Evolutionary conservation across 1,284 basidiomycete genomes (phyloP), one percentile per base, ranked within the genome.

Genomic region (Melampsora abietis-canadensis): DNA sequence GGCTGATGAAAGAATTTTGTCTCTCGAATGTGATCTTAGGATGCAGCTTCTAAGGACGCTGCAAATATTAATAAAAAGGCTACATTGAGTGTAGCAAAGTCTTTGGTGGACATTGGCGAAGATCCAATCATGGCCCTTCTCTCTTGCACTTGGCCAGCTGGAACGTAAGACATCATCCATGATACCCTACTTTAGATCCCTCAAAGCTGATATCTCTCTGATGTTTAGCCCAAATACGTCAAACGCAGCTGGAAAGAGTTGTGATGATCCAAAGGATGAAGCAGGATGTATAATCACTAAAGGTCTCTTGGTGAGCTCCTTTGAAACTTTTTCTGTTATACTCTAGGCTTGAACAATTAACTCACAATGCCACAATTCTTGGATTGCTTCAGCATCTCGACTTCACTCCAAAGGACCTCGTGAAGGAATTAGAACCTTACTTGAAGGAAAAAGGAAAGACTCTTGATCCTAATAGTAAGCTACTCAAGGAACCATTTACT

Each of bases 231-330:
- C 69, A 31, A 73, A 63, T 24, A 54, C 27, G 46, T 14, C 60
- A 17, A 64, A 62, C 7, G 68, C 57, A 27, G 37, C 31, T 10
- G 62, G 69, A 27, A 8, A 6, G 2, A 65, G 62, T 44, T 73
- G 69, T 46, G 63, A 73, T 66, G 48, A 65, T 17, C 31, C 62
- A 10, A 44, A 65, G 5, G 54, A 57, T 24, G 5, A 14, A 57
- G 21, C 27, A 34, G 69, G 69, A n/a, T 73, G 69, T 65, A 73
- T 73, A 15, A 48, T 54, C 34, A 44, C n/a, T 27, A 65, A 73
- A 44, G 48, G 46, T n/a, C 30, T 34, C 47, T 24, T 73, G 31
- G 69, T 73, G 27, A 66, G 63, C n/a, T 57, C 27, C 12, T 0
- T 8, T 57, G 8, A n/a, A 21, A 21, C 17, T 17, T 24, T 54